A percentile compares a stretch with the other conserved stretches of the same genome.
Evolutionary conservation across 768 basidiomycete genomes (phyloP).

Genomic region (Tubosaeta sp.): DNA sequence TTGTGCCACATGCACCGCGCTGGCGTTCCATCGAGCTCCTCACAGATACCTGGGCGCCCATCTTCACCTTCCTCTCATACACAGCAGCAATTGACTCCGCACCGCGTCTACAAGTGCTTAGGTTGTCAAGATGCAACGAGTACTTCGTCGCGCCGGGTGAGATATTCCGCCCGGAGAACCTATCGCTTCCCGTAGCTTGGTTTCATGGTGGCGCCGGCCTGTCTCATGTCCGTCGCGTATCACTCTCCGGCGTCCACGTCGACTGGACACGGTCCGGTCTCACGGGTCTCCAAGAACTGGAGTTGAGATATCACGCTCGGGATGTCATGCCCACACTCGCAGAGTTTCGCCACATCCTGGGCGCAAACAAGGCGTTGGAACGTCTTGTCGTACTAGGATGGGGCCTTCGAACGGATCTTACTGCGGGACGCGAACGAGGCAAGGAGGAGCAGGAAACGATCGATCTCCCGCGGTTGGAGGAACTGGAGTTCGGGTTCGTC

Average conservation of each 20-base stretch:
- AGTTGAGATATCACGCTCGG: conserved; percentile 52
- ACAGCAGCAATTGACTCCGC: conserved; percentile 32
- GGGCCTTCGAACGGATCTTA: conserved; percentile 38
- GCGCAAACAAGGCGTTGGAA: conserved; percentile 36
- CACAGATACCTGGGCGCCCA: conserved; percentile 58
- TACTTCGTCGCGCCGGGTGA: conserved; percentile 47
- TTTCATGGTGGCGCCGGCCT: conserved; percentile 35
- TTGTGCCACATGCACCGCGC: conserved; percentile 42
- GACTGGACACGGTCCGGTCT: conserved; percentile 46
- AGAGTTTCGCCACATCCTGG: conserved; percentile 43
- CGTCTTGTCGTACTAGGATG: conserved; percentile 49
- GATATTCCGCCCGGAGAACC: conserved; percentile 39
- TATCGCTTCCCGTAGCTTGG: conserved; percentile 39
- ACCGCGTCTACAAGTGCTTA: conserved; percentile 38
- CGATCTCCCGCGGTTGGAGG: conserved; percentile 28
- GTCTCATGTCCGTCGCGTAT: conserved; percentile 36
- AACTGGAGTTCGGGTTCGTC: conserved; percentile 42
- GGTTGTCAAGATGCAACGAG: conserved; percentile 54
- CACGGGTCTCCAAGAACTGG: conserved; percentile 41
- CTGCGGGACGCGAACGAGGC: neutral
- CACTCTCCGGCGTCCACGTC: conserved; percentile 54
- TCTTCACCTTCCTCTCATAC: conserved; percentile 46
- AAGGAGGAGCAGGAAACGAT: conserved; percentile 14
- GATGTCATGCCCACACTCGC: conserved; percentile 52
- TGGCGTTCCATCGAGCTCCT: conserved; percentile 50